A percentile compares a stretch with the other conserved stretches of the same genome.
phyloP scores from a whole-genome alignment of 345 rosid genomes.

The Gynandropsis gynandra region DNA sequence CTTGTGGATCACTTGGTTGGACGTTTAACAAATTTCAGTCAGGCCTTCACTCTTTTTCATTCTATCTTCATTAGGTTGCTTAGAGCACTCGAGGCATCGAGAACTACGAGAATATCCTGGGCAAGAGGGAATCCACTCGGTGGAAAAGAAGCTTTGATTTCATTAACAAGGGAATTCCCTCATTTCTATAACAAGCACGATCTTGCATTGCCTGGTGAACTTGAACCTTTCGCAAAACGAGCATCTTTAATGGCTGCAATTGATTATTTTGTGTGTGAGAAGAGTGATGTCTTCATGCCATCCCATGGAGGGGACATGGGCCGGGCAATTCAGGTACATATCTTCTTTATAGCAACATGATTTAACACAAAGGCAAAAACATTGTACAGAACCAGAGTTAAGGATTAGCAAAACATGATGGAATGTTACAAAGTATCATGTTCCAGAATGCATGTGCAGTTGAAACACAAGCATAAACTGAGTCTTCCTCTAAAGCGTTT shows the following conservation, averaged over 20 bases:
- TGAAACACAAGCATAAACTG: conserved; percentile 16
- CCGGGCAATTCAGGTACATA: conserved; percentile 70
- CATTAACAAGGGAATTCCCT: conserved; percentile 59
- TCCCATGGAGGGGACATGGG: conserved; percentile 99
- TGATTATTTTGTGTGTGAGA: too few relatives aligned
- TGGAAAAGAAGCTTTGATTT: conserved; percentile 64
- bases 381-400: conserved; percentile 62
- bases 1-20: too few relatives aligned
- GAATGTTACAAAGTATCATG: conserved; percentile 82
- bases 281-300: too few relatives aligned
- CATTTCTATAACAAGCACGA: too few relatives aligned
- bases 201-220: too few relatives aligned
- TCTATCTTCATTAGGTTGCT: too few relatives aligned
- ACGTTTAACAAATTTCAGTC: too few relatives aligned
- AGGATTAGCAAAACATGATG: conserved; percentile 57
- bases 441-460: conserved; percentile 87
- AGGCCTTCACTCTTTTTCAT: too few relatives aligned
- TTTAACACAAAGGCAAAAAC: conserved; percentile 31
- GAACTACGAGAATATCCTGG: conserved; percentile 66
- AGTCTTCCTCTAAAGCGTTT: background rate
- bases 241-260: too few relatives aligned
- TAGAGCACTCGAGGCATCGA: conserved; percentile 85
- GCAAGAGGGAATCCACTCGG: conserved; percentile 95
- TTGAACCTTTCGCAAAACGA: too few relatives aligned
- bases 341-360: conserved; percentile 1